Evolutionary conservation across 441 rosid species (phyloP).

Genomic region (Mallotus japonicus): DNA sequence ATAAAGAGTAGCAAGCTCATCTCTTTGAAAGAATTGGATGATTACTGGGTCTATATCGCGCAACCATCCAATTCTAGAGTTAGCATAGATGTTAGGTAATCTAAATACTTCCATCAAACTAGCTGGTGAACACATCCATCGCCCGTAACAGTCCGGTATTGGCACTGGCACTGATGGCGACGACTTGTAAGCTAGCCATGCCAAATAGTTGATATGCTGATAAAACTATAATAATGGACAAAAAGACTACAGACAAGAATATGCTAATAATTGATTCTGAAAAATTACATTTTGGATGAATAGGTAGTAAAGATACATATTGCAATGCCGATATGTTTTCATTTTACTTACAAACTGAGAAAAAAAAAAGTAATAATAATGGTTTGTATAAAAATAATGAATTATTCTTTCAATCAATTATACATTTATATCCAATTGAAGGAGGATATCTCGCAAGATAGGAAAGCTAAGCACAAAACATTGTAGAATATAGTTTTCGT

Average conservation of each 20-base stretch:
- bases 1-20: not conserved
- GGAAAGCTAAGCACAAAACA: slow-evolving; percentile 19
- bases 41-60: slow-evolving; percentile 31
- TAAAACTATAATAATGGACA: not conserved
- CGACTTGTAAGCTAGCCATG: slow-evolving; percentile 1
- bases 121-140: slow-evolving; percentile 24
- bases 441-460: slow-evolving; percentile 9
- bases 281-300: not conserved
- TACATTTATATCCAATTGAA: slow-evolving; percentile 30
- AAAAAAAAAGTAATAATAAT: slow-evolving; percentile 18
- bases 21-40: slow-evolving; percentile 23
- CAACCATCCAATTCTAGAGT: slow-evolving; percentile 16
- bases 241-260: not conserved
- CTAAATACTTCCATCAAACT: slow-evolving; percentile 6
- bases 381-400: slow-evolving; percentile 30
- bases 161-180: slow-evolving; percentile 16
- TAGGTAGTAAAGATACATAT: not conserved
- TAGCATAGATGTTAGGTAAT: slow-evolving; percentile 19
- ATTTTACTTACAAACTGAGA: slow-evolving; percentile 12
- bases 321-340: not conserved
- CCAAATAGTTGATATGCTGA: slow-evolving; percentile 1
- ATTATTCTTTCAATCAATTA: slow-evolving; percentile 31
- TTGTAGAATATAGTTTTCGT: slow-evolving; percentile 28
- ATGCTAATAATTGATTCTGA: not conserved
- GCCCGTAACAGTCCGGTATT: not conserved